Percentiles rank a stretch among this genome's conserved stretches.
These are phyloP conservation scores for Hypomyces perniciosus DNA, from an alignment of 2,329 filamentous ascomycete genomes.

Conservation along the genomic window DNA sequence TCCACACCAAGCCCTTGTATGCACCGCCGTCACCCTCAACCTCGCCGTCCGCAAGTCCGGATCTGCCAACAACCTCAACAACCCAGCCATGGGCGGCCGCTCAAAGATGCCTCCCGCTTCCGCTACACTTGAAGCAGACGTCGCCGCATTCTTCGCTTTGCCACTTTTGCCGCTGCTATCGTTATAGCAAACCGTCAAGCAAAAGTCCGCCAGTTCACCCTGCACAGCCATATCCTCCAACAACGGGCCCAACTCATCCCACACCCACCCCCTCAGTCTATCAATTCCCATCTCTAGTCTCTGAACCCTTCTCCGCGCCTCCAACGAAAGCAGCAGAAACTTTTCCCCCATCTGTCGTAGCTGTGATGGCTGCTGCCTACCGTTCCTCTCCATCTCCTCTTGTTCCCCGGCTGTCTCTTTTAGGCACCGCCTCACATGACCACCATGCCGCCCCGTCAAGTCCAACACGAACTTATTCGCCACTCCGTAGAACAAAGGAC, in stretches of 20 bases:
- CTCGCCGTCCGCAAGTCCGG: conserved; percentile 37
- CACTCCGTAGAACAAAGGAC: conserved; percentile 26
- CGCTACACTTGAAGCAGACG: conserved; percentile 14
- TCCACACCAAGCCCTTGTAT: conserved; percentile 35
- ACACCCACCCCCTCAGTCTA: conserved; percentile 27
- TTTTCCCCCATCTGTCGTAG: conserved; percentile 5
- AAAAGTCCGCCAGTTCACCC: conserved; percentile 24
- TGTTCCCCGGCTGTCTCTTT: conserved; percentile 15
- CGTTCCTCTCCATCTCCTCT: conserved; percentile 9
- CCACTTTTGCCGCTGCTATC: background rate
- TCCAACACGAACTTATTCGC: conserved; percentile 27
- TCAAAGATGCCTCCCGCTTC: conserved; percentile 17
- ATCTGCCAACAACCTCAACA: conserved; percentile 38
- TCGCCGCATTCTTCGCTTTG: background rate
- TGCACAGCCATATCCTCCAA: conserved; percentile 27
- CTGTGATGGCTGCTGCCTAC: background rate
- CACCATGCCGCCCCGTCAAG: conserved; percentile 21
- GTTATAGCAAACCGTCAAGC: conserved; percentile 1
- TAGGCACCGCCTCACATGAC: conserved; percentile 22
- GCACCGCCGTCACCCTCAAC: conserved; percentile 31
- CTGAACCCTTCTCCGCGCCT: conserved; percentile 22
- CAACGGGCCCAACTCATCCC: conserved; percentile 22
- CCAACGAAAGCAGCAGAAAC: conserved; percentile 18
- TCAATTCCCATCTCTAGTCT: conserved; percentile 25
- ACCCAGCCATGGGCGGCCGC: conserved; percentile 26